A percentile compares a stretch with the other conserved stretches of the same genome.
These are phyloP conservation scores for Babesia gibsoni DNA, from an alignment of 169 alveolate genomes.

Conservation along the genomic window DNA sequence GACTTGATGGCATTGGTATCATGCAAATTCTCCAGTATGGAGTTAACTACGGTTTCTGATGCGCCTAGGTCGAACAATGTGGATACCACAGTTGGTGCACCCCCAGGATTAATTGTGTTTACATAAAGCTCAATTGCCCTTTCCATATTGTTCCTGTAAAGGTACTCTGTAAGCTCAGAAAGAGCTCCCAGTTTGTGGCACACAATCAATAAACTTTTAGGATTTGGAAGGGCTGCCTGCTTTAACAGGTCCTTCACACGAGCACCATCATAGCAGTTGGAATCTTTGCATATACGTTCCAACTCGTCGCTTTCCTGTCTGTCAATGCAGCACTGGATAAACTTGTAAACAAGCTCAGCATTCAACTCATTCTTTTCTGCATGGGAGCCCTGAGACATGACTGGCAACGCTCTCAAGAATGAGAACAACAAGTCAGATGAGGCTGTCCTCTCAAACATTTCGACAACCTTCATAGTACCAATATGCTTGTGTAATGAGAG, in stretches of 20 bases:
- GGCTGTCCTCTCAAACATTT: slow-evolving; percentile 54
- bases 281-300: slow-evolving; percentile 94
- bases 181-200: slow-evolving; percentile 97
- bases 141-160: slow-evolving; percentile 92
- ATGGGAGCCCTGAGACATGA: slow-evolving; percentile 43
- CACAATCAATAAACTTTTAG: slow-evolving; percentile 97
- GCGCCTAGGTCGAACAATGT: slow-evolving; percentile 97
- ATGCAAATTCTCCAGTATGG: slow-evolving; percentile 87
- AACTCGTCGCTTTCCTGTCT: slow-evolving; percentile 94
- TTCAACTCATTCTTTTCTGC: slow-evolving; percentile 44
- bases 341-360: slow-evolving; percentile 79
- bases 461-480: slow-evolving; percentile 67
- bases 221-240: slow-evolving; percentile 94
- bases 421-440: slow-evolving; percentile 58
- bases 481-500: slow-evolving; percentile 65
- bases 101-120: slow-evolving; percentile 92
- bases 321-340: slow-evolving; percentile 97
- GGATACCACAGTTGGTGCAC: slow-evolving; percentile 97
- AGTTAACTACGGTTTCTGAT: slow-evolving; percentile 94
- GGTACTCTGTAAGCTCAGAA: slow-evolving; percentile 96
- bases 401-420: slow-evolving; percentile 41
- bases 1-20: slow-evolving; percentile 94
- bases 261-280: slow-evolving; percentile 92
- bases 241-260: slow-evolving; percentile 95
- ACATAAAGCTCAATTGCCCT: slow-evolving; percentile 97